Percentiles rank a stretch among this genome's conserved stretches.
Evolutionary conservation across 2,329 filamentous ascomycete species (phyloP).

Genomic region (Phialophora tarda): DNA sequence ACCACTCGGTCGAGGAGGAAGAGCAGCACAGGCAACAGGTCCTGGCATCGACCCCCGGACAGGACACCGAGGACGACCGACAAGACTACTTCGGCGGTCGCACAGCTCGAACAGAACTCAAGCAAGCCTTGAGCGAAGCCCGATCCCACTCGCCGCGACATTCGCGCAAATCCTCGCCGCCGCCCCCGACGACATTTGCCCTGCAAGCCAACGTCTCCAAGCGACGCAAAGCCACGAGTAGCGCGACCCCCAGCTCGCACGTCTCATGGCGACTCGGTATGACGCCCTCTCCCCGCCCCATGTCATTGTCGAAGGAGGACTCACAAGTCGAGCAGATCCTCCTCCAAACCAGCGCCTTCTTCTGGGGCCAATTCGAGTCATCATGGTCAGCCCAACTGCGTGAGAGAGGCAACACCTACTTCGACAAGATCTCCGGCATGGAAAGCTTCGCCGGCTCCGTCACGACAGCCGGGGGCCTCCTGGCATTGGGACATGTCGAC

Average conservation of each 20-base stretch:
- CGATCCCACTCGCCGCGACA: constrained; percentile 13
- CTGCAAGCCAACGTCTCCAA: constrained; percentile 28
- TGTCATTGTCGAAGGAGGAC: constrained; percentile 21
- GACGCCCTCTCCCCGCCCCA: constrained; percentile 5
- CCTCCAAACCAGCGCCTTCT: constrained; percentile 18
- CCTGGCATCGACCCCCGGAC: constrained; percentile 10
- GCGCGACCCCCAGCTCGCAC: constrained; percentile 1
- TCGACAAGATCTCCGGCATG: constrained; percentile 16
- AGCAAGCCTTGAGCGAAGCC: constrained; percentile 15
- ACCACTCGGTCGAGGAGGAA: constrained; percentile 22
- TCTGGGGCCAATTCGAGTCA: constrained; percentile 21
- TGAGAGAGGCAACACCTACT: constrained; percentile 7
- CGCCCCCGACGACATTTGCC: not conserved
- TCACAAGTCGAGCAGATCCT: constrained; percentile 25
- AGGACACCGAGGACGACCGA: constrained; percentile 17
- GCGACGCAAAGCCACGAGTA: not conserved
- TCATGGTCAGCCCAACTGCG: constrained; percentile 19
- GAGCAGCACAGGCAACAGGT: constrained; percentile 14
- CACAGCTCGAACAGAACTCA: constrained; percentile 13
- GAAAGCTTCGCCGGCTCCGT: constrained; percentile 26
- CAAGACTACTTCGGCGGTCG: constrained; percentile 13
- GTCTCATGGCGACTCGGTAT: constrained; percentile 25
- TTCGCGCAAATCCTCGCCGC: not conserved
- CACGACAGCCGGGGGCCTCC: constrained; percentile 21
- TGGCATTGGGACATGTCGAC: constrained; percentile 22